These are phyloP conservation scores for Dictyostelium firmibasis DNA, from an alignment of 78 protist genomes.

Conservation along the genomic window DNA sequence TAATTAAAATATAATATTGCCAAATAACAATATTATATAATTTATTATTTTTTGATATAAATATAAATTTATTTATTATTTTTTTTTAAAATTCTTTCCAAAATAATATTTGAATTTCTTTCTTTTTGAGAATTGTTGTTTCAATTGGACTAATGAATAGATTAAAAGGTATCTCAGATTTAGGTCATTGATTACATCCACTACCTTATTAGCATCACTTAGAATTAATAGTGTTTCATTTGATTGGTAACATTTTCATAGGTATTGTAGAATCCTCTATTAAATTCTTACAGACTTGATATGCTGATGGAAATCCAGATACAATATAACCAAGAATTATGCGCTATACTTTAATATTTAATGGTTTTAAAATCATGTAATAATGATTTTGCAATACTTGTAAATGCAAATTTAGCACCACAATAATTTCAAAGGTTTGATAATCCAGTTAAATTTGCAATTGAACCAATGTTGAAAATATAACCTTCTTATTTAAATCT, in stretches of 20 bases:
- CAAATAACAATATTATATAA: neutral
- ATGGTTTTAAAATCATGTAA: neutral
- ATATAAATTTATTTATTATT: no score
- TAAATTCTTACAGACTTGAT: neutral
- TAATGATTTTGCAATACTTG: neutral
- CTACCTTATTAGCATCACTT: neutral
- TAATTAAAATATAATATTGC: neutral
- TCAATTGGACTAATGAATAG: neutral
- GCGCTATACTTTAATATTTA: slow-evolving; percentile 6
- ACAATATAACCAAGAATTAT: neutral
- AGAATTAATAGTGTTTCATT: neutral
- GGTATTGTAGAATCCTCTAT: neutral
- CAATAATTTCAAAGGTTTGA: neutral
- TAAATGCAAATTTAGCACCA: slow-evolving; percentile 15
- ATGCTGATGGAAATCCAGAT: neutral
- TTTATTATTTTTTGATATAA: no score
- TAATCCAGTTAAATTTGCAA: neutral
- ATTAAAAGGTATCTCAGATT: neutral
- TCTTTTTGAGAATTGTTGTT: slow-evolving; percentile 13
- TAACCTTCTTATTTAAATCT: no score
- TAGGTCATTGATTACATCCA: neutral
- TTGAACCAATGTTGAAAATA: slow-evolving; percentile 12
- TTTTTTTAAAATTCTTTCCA: neutral
- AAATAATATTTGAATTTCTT: slow-evolving; percentile 10
- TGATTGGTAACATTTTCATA: neutral